Base-by-base conservation (phyloP, 176 grass and related monocot species). In the Triticum turgidum region DNA sequence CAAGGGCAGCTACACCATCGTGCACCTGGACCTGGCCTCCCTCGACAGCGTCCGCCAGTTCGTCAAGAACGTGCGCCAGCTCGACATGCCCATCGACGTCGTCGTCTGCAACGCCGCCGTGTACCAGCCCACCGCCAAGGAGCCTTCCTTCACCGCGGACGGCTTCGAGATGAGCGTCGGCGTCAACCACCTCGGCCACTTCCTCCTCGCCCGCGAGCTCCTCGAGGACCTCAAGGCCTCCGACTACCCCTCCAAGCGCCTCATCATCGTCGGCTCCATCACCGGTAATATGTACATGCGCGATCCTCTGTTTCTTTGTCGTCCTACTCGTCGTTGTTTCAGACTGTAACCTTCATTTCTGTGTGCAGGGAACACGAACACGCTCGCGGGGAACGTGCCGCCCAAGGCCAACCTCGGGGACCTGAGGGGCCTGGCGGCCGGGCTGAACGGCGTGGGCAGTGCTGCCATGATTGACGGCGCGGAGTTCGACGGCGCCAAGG, bases 391-490 rank as follows among this genome's bases (percentile, higher is more conserved):
- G 72, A 99, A 99, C 62, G 85, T 99, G 80, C 97, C 94, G 32
- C 97, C 97, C 9, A 99, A 99, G 85, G 97, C 97, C n/a, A 94
- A 99, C 92, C 92, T 99, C 3, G 97, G 97, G 0, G 97, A 99
- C 89, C 81, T 92, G 18, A 44, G 97, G 14, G 97, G 97, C 1
- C 94, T 99, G 9, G 92, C 94, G 4, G 85, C 85, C 5, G 97
- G 94, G 0, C 83, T 99, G 51, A 94, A 91, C 73, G 90, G 92
- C 45, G 13, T 91, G 20, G 91, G 87, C 2, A 80, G 89, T 21
- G 94, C 94, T 17, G 85, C 86, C 22, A 99, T 99, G 97, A 94
- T 99, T 73, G 97, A 99, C 37, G 97, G 94, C 11, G 92, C 90
- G 10, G 87, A 92, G 66, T 98, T 96, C 82, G 97, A 98, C 54